Evolutionary conservation across 1,284 basidiomycete genomes (phyloP).

Genomic region (Inonotus hispidus): DNA sequence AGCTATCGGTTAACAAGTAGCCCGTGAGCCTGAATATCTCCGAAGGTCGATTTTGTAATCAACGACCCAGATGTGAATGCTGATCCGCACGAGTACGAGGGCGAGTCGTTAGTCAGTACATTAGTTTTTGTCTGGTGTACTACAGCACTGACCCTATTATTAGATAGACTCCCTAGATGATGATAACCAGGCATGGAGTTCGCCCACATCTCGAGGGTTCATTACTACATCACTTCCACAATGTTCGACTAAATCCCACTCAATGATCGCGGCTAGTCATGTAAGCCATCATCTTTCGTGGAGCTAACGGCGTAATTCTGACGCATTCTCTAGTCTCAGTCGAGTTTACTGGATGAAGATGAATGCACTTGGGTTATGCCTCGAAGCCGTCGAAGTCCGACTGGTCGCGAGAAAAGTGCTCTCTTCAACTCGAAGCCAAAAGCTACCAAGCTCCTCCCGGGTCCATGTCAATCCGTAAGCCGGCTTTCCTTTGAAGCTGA

Average conservation of each 20-base stretch:
- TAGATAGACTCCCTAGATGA: background rate
- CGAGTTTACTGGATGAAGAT: slow-evolving; percentile 23
- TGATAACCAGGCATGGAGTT: slow-evolving; percentile 9
- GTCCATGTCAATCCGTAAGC: background rate
- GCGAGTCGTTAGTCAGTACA: background rate
- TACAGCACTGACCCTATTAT: background rate
- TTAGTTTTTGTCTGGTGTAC: background rate
- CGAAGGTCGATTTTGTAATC: slow-evolving; percentile 26
- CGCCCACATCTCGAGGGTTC: background rate
- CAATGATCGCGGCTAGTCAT: background rate
- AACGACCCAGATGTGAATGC: background rate
- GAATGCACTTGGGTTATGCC: slow-evolving; percentile 24
- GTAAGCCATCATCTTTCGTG: background rate
- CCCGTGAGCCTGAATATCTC: too few relatives aligned
- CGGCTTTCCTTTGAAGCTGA: background rate
- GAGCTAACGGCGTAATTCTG: background rate
- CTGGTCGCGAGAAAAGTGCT: background rate
- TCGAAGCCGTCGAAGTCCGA: background rate
- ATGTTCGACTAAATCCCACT: background rate
- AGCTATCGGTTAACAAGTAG: too few relatives aligned
- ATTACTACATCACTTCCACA: background rate
- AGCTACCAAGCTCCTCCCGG: slow-evolving; percentile 2
- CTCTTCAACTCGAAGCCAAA: background rate
- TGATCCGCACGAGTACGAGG: background rate
- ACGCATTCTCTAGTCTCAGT: background rate